Base-by-base conservation (phyloP, 768 basidiomycete species). In the Leccinellum rugosiceps region DNA sequence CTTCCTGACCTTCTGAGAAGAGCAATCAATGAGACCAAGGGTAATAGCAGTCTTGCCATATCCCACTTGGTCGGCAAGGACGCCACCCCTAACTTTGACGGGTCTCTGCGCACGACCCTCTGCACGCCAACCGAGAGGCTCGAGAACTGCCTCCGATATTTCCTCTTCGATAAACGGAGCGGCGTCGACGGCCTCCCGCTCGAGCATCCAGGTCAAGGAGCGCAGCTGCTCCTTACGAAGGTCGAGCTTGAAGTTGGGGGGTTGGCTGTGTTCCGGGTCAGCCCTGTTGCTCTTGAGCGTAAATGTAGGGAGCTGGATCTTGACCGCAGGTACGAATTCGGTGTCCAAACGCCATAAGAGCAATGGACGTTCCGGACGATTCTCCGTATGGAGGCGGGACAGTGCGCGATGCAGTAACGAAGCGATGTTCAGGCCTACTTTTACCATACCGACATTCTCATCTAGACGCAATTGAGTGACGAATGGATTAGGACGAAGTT, bases 31-130 rank as follows among this genome's bases (percentile, higher is more conserved):
- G 58, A 98, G 80, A 19, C 88, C 94, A 28, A 98, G 80, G 3
- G 92, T 94, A 62, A 97, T 95, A 21, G 94, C 94, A 0, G 95
- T 98, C 76, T 98, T 98, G 17, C 95, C 95, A 67, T 98, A 98
- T 51, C 95, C 95, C 58, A 98, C 95, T 75, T 95, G 89, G 65
- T 98, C 95, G 13, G 94, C 94, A 46, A 97, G 83, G 49, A 97
- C 94, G 11, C 95, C 94, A 17, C 95, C 94, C 54, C 90, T 81
- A 43, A 97, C 75, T 58, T 74, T 80, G 52, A 92, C 80, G 1
- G 87, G 83, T 32, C 94, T 76, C 62, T 90, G 85, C 4, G 90
- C 94, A 43, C 91, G 87, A 41, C 90, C 94, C 72, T 97, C 94
- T n/a, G 92, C 92, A 63, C 93, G 81, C 95, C 95, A 98, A 7